phyloP scores from a whole-genome alignment of 306 rosid species.

The Rosa multiflora region DNA sequence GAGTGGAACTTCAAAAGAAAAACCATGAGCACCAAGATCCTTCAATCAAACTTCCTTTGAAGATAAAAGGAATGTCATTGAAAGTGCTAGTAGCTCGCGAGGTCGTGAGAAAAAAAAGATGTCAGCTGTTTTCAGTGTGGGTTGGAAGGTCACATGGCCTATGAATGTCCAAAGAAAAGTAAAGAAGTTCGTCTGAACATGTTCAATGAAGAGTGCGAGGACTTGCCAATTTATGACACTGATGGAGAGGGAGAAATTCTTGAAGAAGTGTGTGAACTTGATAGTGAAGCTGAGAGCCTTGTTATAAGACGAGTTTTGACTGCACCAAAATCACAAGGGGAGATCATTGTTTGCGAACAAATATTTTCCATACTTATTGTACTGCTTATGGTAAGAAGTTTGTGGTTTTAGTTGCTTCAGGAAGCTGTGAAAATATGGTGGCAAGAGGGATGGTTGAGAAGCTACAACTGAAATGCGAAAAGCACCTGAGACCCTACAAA shows the following conservation, averaged over 20 bases:
- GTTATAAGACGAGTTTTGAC: not conserved
- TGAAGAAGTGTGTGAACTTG: not conserved
- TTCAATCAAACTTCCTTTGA: not conserved
- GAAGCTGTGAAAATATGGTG: not conserved
- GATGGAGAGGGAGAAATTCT: not conserved
- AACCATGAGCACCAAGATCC: not conserved
- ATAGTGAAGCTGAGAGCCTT: conserved; percentile 1
- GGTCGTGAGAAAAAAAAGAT: no score
- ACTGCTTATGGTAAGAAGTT: not conserved
- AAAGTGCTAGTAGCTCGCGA: not conserved
- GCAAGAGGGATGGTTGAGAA: not conserved
- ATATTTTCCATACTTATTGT: not conserved
- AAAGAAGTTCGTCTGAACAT: not conserved
- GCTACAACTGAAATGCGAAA: not conserved
- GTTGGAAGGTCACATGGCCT: not conserved
- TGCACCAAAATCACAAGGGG: not conserved
- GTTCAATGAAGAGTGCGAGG: not conserved
- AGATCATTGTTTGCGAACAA: not conserved
- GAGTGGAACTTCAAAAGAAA: not conserved
- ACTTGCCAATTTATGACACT: not conserved
- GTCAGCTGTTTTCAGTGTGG: not conserved
- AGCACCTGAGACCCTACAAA: not conserved
- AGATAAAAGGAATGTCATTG: not conserved
- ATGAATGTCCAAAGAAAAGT: not conserved
- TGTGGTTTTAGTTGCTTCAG: not conserved